Evolutionary conservation across 2,329 filamentous ascomycete genomes (phyloP), one percentile per base, ranked within the genome.

Genomic region (Helminthosporium solani): DNA sequence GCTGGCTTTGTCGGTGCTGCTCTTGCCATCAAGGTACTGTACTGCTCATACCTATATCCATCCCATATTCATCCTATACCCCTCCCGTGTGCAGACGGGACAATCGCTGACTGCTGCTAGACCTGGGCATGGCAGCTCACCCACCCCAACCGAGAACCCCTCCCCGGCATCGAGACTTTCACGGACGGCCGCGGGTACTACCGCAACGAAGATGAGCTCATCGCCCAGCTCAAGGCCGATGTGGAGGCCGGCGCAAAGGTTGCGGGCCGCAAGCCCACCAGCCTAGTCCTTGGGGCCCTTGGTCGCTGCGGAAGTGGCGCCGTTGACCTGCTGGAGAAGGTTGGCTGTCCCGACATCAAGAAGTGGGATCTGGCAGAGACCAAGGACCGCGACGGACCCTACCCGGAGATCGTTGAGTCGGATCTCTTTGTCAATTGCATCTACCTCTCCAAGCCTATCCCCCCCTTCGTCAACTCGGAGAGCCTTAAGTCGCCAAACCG

Each of bases 231-330:
- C 56, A 87, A 88, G 77, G 80, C 82, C 62, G 79, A 82, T 31
- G 76, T 95, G 20, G 81, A 82, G 40, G 76, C 78, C 23, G 88
- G 85, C 44, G 78, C 81, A 62, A 81, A 81, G 64, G 84, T 87
- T 66, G 78, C 78, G 8, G 87, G 87, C 39, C 79, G 78, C 53
- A 75, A 80, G 58, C 90, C 90, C 3, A 82, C 82, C 52, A 83
- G 90, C 49, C 81, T 97, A 49, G 84, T 96, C 42, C 92, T 96
- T 54, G 92, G 92, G 11, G 68, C 67, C 7, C 77, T 87, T n/a
- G 86, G 88, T 33, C 84, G 91, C 56, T 96, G 91, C 66, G 90
- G 91, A 45, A 83, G 80, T 36, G 92, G 92, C 51, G 91, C 91
- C 16, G 84, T 92, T 30, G 87, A 95, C 59, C 77, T 92, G 48